These are phyloP conservation scores for Tieghemiomyces parasiticus DNA, from an alignment of 192 early-diverging fungal genomes.

Conservation along the genomic window DNA sequence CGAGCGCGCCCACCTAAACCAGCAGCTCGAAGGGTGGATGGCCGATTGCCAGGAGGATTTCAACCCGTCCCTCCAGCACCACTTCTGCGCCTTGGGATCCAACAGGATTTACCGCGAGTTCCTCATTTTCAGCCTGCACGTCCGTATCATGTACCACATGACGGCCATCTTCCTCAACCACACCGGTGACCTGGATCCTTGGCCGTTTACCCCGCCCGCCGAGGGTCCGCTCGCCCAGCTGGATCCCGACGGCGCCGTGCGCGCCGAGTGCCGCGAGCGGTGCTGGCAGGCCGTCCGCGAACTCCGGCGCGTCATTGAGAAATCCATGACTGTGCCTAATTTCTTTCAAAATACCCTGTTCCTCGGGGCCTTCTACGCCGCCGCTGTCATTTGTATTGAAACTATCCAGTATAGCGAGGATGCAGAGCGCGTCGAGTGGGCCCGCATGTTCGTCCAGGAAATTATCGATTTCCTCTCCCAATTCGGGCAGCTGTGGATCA, in stretches of 20 bases:
- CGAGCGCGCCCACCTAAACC: slow-evolving; percentile 1
- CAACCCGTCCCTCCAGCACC: background rate
- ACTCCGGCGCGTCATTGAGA: background rate
- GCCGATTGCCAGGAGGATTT: too few species aligned
- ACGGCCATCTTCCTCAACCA: slow-evolving; percentile 7
- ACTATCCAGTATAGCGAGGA: background rate
- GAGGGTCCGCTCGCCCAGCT: background rate
- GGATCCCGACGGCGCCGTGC: background rate
- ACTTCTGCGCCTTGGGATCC: background rate
- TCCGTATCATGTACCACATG: background rate
- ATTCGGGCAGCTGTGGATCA: slow-evolving; percentile 6
- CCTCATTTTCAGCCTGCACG: background rate
- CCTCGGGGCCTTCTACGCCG: slow-evolving; percentile 2
- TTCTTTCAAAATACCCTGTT: slow-evolving; percentile 8
- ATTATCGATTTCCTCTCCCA: slow-evolving; percentile 1
- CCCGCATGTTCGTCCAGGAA: background rate
- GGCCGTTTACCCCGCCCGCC: slow-evolving; percentile 6
- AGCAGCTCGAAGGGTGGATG: slow-evolving; percentile 6
- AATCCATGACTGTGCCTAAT: background rate
- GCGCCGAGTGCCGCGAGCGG: background rate
- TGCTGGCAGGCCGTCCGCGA: slow-evolving; percentile 1
- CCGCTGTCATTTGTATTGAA: slow-evolving; percentile 3
- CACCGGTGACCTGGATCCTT: background rate
- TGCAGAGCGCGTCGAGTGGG: background rate
- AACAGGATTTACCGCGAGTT: background rate